phyloP scores from a whole-genome alignment of 192 early-diverging fungal genomes.

The Gorgonomyces haynaldii region DNA sequence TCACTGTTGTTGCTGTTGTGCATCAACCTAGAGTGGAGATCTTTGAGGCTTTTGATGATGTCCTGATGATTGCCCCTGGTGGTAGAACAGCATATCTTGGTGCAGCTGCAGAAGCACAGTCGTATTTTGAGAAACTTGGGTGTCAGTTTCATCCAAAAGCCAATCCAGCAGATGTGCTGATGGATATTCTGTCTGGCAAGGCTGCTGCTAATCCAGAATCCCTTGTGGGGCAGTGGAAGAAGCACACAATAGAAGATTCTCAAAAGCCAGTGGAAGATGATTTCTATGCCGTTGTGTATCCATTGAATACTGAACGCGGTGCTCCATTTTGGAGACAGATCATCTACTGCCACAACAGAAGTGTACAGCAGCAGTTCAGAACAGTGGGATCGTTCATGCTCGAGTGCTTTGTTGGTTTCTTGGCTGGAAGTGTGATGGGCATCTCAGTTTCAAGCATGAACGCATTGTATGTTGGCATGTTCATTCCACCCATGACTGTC shows the following conservation, averaged over 20 bases:
- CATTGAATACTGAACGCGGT: constrained; percentile 12
- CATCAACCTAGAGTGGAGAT: constrained; percentile 73
- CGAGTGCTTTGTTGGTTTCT: constrained; percentile 30
- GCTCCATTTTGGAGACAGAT: constrained; percentile 21
- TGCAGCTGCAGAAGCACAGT: neutral
- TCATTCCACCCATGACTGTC: constrained; percentile 22
- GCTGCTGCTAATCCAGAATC: constrained; percentile 2
- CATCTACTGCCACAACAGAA: constrained; percentile 25
- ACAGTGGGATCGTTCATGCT: constrained; percentile 14
- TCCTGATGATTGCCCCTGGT: constrained; percentile 63
- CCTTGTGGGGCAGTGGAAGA: neutral
- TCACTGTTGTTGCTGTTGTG: constrained; percentile 68
- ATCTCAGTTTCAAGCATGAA: constrained; percentile 18
- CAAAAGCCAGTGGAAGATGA: constrained; percentile 1
- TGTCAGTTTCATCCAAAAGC: constrained; percentile 5
- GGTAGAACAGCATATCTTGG: constrained; percentile 71
- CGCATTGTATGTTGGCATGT: constrained; percentile 31
- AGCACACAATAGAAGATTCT: neutral
- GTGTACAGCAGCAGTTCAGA: constrained; percentile 24
- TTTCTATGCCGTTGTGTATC: neutral
- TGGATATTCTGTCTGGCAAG: constrained; percentile 18
- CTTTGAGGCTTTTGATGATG: constrained; percentile 74
- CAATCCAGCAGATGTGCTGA: constrained; percentile 15
- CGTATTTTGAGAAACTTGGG: constrained; percentile 14
- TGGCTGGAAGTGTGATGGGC: constrained; percentile 31